Evolutionary conservation across 345 rosid species (phyloP), one percentile per base, ranked within the genome.

Genomic region (Litchi chinensis): DNA sequence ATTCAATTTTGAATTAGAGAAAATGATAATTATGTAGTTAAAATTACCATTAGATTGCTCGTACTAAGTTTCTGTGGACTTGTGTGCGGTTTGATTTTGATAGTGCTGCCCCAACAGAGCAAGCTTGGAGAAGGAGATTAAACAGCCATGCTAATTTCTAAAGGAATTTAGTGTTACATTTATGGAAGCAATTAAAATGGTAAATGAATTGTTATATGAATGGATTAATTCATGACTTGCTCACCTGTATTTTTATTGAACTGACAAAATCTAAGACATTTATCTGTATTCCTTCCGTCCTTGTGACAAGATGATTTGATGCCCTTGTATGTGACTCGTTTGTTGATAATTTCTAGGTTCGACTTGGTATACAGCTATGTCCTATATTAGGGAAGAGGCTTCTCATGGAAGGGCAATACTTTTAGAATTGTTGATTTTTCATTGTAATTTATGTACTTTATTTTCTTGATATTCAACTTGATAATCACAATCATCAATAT

Each of bases 71-170:
- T 81, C 13, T 76, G 28, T 6, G 2, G 43, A 5, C 65, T 79
- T 19, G 26, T 76, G 19, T 88, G 79, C 83, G 93, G 99, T 83
- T 93, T 28, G 98, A 92, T 86, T 90, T 88, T 79, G 99, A 95
- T 86, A 89, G 97, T 84, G 93, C 99, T 79, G 94, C 93, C 24
- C 99, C 99, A 4, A 98, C 99, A 19, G 86, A 89, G 80, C 94
- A 93, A 15, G 99, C 99, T 59, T 95, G 98, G 99, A 93, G 99
- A 87, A 91, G 99, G 86, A 91, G 91, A 78, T 84, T 95, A 77
- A 91, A 95, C 80, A 91, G 99, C 69, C 97, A 93, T 86, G 99
- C 99, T 2, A 95, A 93, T 88, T 89, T 79, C 90, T 95, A 12
- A 93, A 93, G 85, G 99, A 95, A 82, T 95, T 95, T 75, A 95